Percentiles rank a stretch among this genome's conserved stretches.
Conservation (phyloP, 345 rosid species). For the Hypericum perforatum region DNA sequence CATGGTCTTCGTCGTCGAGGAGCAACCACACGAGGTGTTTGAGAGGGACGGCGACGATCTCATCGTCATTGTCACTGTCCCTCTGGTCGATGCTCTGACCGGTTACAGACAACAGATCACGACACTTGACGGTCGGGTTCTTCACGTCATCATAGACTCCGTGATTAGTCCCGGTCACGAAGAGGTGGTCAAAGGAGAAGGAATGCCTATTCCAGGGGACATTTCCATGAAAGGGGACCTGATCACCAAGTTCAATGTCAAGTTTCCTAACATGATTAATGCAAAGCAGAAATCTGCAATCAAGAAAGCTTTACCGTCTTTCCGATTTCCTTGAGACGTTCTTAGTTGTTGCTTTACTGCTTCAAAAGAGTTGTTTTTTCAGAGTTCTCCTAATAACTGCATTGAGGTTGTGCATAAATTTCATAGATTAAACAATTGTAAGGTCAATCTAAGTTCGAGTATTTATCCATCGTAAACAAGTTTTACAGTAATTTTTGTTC, state of each 20-base stretch:
- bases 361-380: no score
- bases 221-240: constrained; percentile 66
- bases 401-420: no score
- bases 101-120: constrained; percentile 53
- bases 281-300: constrained; percentile 58
- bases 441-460: no score
- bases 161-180: constrained; percentile 64
- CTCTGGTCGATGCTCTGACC: constrained; percentile 75
- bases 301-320: constrained; percentile 15
- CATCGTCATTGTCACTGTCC: constrained; percentile 40
- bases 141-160: constrained; percentile 38
- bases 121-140: constrained; percentile 60
- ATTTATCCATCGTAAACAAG: no score
- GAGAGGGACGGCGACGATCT: constrained; percentile 89
- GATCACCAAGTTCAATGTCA: constrained; percentile 68
- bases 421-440: no score
- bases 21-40: constrained; percentile 69
- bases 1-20: constrained; percentile 65
- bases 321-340: no score
- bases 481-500: no score
- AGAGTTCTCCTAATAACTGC: no score
- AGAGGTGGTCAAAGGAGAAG: constrained; percentile 77
- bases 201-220: constrained; percentile 90
- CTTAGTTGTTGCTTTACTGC: no score
- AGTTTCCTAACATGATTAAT: constrained; percentile 64